Evolutionary conservation across 352 stramenopile species (phyloP), one percentile per base, ranked within the genome.

Genomic region (Pythium myriotylum): DNA sequence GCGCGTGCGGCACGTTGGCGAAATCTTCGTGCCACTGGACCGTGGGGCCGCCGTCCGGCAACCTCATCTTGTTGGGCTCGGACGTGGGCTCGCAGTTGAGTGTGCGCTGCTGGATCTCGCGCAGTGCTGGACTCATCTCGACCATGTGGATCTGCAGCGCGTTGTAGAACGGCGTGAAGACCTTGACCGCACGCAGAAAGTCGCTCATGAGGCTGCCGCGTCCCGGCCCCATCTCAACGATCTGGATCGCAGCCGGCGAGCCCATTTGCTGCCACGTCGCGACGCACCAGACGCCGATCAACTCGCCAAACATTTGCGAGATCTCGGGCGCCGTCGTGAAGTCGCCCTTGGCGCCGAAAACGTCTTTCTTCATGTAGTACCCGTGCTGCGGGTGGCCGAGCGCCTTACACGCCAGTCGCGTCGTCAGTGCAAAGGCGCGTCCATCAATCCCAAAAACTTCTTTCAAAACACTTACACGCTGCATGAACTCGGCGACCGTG

Each of bases 321-420:
- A 98, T 97, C 76, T 98, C 93, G 2, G 93, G 93, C 14, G 93
- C 91, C 1, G 93, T 98, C 27, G 94, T 96, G 73, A 98, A 98
- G 77, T 98, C 92, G 59, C 91, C 91, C 47, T 94, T 76, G 27
- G 70, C 82, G 33, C 93, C 93, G 68, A 98, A 96, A 51, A 97
- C 85, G 59, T 97, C 86, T 39, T 87, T 86, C 67, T 96, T 95
- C 74, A 97, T 98, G 79, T 99, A 99, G 76, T 99, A 99, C 33
- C 96, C 96, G 74, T 97, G 84, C 49, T 89, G 53, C 14, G 91
- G 92, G 77, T 98, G 92, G 45, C 89, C 91, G 64, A 98, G 78
- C 29, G 84, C 84, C 76, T 85, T n/a, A n/a, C n/a, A n/a, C n/a
- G n/a, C n/a, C n/a, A n/a, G n/a, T n/a, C n/a, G n/a, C n/a, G n/a